Base-by-base conservation (phyloP, 768 basidiomycete genomes). In the Cystobasidiopsis lactophilus region DNA sequence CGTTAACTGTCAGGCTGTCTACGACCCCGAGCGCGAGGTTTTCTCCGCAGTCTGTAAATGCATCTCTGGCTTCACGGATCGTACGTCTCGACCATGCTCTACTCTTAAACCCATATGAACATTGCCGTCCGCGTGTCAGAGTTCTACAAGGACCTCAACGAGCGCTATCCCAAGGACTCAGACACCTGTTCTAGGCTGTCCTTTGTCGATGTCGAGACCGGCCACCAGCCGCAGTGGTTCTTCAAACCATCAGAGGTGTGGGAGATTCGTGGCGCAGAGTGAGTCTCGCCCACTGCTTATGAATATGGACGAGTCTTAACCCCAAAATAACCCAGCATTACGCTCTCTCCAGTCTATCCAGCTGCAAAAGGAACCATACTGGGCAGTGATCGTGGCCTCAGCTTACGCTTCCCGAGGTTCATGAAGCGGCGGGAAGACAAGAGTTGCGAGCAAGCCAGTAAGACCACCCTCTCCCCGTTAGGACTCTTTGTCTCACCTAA, bases 11-110 rank as follows among this genome's bases (percentile, higher is more conserved):
- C n/a, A n/a, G n/a, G n/a, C 31, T 24, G 47, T 47, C 29, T 56
- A 57, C 40, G 56, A 58, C 38, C 50, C 55, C 37, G 54, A 57
- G 16, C 54, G 49, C 16, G 60, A 57, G 13, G 16, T 19, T 2
- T 52, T 35, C 46, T 53, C 33, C 40, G 85, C 81, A 2, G 73
- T 88, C 18, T 85, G 83, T 66, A 89, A 93, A 66, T 85, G 82
- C 71, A 82, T 85, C 77, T 83, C 80, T 56, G 80, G 81, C 77
- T 93, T 93, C 67, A 77, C 82, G 27, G 85, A 88, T 64, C 69
- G 33, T 35, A 7, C 7, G 33, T 35, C 33, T 7, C 33, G 67
- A 23, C 84, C 84, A 63, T 85, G n/a, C 21, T 4, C n/a, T 5
- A 27, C 13, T 10, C 40, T n/a, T 37, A 19, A 24, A 3, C 3